Conservation (phyloP, 192 early-diverging fungal species). For the Backusella psychrophila region DNA sequence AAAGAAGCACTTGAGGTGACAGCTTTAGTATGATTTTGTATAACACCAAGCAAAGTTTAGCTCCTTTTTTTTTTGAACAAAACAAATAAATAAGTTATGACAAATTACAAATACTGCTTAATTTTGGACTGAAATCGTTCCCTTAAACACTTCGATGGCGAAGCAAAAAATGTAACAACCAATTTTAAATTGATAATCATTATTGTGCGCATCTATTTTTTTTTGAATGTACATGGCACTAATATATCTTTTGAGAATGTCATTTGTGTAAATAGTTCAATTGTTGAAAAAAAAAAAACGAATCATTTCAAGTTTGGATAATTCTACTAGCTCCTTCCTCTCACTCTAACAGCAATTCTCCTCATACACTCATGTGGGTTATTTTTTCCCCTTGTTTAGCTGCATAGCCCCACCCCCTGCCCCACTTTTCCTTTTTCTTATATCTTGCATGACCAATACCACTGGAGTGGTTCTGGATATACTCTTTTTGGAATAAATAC, state of each 20-base stretch:
- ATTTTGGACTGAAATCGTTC: too few species aligned
- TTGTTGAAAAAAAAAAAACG: not conserved
- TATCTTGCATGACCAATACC: not conserved
- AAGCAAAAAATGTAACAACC: not conserved
- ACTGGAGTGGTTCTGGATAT: not conserved
- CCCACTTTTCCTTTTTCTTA: not conserved
- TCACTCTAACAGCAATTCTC: not conserved
- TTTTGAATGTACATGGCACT: not conserved
- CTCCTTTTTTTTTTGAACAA: not conserved
- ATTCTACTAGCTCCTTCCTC: not conserved
- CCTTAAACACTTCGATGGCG: too few species aligned
- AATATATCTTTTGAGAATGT: not conserved
- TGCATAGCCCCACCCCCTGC: not conserved
- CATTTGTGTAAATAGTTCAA: not conserved
- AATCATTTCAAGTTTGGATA: not conserved
- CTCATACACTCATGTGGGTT: not conserved
- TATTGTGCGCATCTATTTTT: not conserved
- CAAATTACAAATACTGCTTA: too few species aligned
- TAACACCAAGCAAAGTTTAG: not conserved
- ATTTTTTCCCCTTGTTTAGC: not conserved
- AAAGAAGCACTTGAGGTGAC: not conserved
- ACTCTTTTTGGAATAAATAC: not conserved
- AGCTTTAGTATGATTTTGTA: not conserved
- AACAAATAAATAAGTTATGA: too few species aligned
- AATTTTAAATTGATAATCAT: not conserved